A percentile compares a stretch with the other conserved stretches of the same genome.
Conservation (phyloP, 306 rosid genomes). For the Cicer judaicum region DNA sequence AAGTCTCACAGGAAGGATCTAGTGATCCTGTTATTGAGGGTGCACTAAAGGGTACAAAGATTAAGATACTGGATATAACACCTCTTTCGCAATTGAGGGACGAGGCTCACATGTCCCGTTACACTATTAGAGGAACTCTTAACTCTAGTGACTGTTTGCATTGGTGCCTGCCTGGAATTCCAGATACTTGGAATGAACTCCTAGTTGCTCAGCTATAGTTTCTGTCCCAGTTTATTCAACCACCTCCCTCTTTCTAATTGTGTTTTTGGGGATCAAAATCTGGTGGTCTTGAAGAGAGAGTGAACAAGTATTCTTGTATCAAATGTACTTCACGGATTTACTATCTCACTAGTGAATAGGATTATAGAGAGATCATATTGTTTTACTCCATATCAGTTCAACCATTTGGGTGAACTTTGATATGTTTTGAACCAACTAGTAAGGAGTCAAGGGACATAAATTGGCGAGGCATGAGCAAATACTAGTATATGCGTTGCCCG, state of each 20-base stretch:
- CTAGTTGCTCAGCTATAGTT: constrained; percentile 76
- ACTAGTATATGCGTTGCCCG: background rate
- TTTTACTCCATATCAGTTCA: background rate
- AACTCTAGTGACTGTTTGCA: constrained; percentile 84
- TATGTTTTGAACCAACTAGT: constrained; percentile 39
- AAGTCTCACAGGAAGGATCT: constrained; percentile 68
- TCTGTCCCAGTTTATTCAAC: constrained; percentile 17
- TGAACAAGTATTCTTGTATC: constrained; percentile 38
- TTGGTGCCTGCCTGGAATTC: constrained; percentile 95
- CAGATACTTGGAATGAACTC: constrained; percentile 94
- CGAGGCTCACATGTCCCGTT: constrained; percentile 89
- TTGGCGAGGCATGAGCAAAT: constrained; percentile 14
- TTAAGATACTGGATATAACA: constrained; percentile 78
- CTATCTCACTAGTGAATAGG: constrained; percentile 29
- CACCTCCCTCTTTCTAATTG: constrained; percentile 4
- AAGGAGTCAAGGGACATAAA: constrained; percentile 12
- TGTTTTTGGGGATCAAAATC: constrained; percentile 26
- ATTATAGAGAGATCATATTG: constrained; percentile 17
- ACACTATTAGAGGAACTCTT: constrained; percentile 60
- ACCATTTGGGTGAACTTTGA: constrained; percentile 19
- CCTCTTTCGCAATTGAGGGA: constrained; percentile 86
- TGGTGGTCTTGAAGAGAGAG: constrained; percentile 46
- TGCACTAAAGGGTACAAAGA: constrained; percentile 82
- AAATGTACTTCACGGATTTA: constrained; percentile 19
- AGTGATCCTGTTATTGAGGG: constrained; percentile 61